Percentiles rank a stretch among this genome's conserved stretches.
Evolutionary conservation across 202 grass and related monocot species (phyloP).

Genomic region (Carex arenaria): DNA sequence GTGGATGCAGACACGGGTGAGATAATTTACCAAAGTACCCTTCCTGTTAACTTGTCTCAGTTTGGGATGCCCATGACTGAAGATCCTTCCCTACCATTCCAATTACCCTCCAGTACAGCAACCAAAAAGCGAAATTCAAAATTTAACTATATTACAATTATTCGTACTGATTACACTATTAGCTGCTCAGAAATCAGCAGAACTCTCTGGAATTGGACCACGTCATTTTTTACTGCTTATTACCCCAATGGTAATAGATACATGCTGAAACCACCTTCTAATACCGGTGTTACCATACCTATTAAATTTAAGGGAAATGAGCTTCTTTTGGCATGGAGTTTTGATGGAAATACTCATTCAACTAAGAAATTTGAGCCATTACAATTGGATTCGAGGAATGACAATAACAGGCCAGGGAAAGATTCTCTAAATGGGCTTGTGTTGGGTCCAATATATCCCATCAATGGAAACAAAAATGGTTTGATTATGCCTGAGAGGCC

Average conservation of each 20-base stretch:
- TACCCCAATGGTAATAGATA: slow-evolving; percentile 38
- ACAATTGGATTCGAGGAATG: slow-evolving; percentile 1
- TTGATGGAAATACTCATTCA: slow-evolving; percentile 4
- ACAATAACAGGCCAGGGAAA: neutral
- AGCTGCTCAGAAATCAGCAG: slow-evolving; percentile 65
- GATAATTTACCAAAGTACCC: slow-evolving; percentile 58
- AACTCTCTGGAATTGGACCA: slow-evolving; percentile 79
- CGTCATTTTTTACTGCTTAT: slow-evolving; percentile 63
- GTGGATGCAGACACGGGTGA: slow-evolving; percentile 70
- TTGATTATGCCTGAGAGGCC: slow-evolving; percentile 6
- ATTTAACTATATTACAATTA: slow-evolving; percentile 55
- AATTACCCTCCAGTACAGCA: slow-evolving; percentile 38
- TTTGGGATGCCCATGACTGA: slow-evolving; percentile 41
- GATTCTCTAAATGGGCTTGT: slow-evolving; percentile 9
- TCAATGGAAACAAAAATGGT: slow-evolving; percentile 19
- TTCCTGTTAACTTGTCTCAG: slow-evolving; percentile 45
- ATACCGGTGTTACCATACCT: slow-evolving; percentile 44
- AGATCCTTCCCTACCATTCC: slow-evolving; percentile 43
- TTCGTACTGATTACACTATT: slow-evolving; percentile 86
- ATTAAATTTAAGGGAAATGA: slow-evolving; percentile 36
- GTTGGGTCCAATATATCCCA: neutral
- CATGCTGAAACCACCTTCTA: slow-evolving; percentile 45
- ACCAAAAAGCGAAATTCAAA: slow-evolving; percentile 15
- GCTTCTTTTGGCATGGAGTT: slow-evolving; percentile 41
- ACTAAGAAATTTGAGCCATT: slow-evolving; percentile 12